Evolutionary conservation across 108 stramenopile genomes (phyloP), one percentile per base, ranked within the genome.

Genomic region (Cyclotella baltica): DNA sequence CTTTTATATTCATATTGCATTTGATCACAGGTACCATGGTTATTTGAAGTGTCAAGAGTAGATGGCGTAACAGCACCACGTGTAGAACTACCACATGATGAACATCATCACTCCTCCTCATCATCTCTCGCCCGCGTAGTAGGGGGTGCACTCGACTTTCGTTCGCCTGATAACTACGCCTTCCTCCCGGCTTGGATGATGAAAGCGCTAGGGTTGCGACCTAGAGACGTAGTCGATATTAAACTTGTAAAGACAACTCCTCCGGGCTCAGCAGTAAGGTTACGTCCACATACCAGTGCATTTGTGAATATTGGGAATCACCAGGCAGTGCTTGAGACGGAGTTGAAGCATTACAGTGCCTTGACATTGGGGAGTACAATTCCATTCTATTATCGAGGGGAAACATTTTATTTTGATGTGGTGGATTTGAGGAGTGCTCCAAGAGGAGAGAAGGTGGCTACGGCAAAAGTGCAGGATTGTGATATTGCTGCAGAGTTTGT

Each of bases 111-210:
- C 59, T 30, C 47, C 50, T 50, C 89, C 13, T 51, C 77, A 23
- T 38, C 76, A 8, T n/a, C 52, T 23, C 69, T 96, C 56, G 62
- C 87, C n/a, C 67, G 86, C 38, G 88, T 88, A 40, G 92, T 93
- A 27, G 91, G 92, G 11, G 87, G 89, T 20, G 88, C 94, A n/a
- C 74, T 97, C 51, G 97, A 97, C 83, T 96, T 94, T 85, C 95
- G 97, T n/a, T 89, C 95, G 11, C 95, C 95, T 0, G 65, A 87
- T 62, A 94, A 94, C 70, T 97, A 93, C 62, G 79, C 88, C 34
- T 97, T 94, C 67, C 65, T 94, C 22, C 97, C 97, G 5, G 70
- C 67, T 52, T 97, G 97, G 97, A 92, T 95, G 91, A 91, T 97
- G 88, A 84, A 86, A 40, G 88, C 90, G 16, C 71, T 97, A 51